Evolutionary conservation across 2,329 filamentous ascomycete species (phyloP).

Genomic region (Tricladium varicosporioides): DNA sequence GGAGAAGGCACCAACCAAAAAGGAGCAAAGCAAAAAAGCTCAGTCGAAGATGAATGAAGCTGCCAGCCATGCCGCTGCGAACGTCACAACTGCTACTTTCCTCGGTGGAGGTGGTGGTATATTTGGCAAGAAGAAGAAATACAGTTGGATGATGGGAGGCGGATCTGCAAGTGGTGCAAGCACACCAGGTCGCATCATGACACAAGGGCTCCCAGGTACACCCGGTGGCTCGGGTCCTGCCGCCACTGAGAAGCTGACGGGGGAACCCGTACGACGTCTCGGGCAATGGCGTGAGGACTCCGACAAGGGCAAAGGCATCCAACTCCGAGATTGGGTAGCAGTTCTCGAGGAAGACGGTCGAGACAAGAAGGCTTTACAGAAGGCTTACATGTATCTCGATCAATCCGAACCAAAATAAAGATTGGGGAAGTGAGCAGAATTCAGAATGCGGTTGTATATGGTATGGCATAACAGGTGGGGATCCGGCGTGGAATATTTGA

Average conservation of each 20-base stretch:
- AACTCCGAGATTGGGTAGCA: slow-evolving; percentile 78
- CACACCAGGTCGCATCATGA: slow-evolving; percentile 41
- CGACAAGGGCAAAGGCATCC: slow-evolving; percentile 73
- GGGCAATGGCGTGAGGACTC: slow-evolving; percentile 79
- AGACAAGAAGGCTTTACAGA: slow-evolving; percentile 61
- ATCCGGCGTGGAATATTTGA: background rate
- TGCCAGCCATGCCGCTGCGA: slow-evolving; percentile 77
- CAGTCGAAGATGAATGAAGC: slow-evolving; percentile 73
- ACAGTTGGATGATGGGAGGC: slow-evolving; percentile 71
- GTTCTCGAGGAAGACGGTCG: slow-evolving; percentile 77
- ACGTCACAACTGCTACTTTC: slow-evolving; percentile 77
- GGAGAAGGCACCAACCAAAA: slow-evolving; percentile 78
- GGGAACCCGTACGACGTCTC: slow-evolving; percentile 59
- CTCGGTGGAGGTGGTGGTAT: slow-evolving; percentile 60
- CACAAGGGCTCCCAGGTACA: slow-evolving; percentile 37
- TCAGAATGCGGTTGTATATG: background rate
- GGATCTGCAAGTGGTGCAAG: slow-evolving; percentile 48
- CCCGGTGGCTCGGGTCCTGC: slow-evolving; percentile 35
- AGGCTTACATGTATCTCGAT: slow-evolving; percentile 30
- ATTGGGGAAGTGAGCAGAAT: background rate
- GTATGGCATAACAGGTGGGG: too few species aligned
- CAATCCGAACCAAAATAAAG: slow-evolving; percentile 37
- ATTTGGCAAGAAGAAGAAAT: slow-evolving; percentile 65
- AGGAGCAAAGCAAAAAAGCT: slow-evolving; percentile 77
- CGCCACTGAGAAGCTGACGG: slow-evolving; percentile 46